phyloP scores from a whole-genome alignment of 768 basidiomycete genomes.

The Grammothele lineata region DNA sequence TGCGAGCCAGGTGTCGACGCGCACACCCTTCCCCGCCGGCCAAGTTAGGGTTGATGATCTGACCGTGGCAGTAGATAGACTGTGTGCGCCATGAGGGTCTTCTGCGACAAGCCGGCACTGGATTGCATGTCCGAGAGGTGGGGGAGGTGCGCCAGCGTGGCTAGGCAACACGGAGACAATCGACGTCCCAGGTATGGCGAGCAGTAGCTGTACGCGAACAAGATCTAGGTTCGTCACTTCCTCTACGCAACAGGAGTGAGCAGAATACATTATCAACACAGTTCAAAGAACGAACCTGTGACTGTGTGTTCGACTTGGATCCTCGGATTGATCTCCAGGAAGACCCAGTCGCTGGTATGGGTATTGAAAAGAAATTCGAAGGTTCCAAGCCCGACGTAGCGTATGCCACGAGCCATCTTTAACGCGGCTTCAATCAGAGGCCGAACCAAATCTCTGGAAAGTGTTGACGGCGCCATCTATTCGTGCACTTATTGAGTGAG shows the following conservation, averaged over 20 bases:
- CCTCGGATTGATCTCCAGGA: slow-evolving; percentile 32
- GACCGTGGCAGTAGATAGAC: slow-evolving; percentile 27
- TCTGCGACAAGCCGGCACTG: slow-evolving; percentile 32
- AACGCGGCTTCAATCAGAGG: slow-evolving; percentile 24
- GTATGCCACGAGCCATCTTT: slow-evolving; percentile 20
- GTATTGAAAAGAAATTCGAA: slow-evolving; percentile 30
- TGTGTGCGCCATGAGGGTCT: slow-evolving; percentile 27
- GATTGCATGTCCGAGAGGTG: slow-evolving; percentile 24
- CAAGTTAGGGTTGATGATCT: slow-evolving; percentile 16
- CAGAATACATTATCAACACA: background rate
- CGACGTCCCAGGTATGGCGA: slow-evolving; percentile 9
- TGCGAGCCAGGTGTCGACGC: slow-evolving; percentile 25
- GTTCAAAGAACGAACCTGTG: slow-evolving; percentile 15
- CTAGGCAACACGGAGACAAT: background rate
- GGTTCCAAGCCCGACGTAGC: slow-evolving; percentile 27
- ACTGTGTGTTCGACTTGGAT: slow-evolving; percentile 32
- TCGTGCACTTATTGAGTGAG: too few relatives aligned
- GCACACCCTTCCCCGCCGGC: slow-evolving; percentile 13
- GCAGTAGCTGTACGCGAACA: slow-evolving; percentile 27
- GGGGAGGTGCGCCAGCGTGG: background rate
- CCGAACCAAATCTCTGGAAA: slow-evolving; percentile 18
- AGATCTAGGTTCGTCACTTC: slow-evolving; percentile 24
- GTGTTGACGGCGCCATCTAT: slow-evolving; percentile 27
- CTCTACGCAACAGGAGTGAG: slow-evolving; percentile 1
- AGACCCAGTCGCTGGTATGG: slow-evolving; percentile 26